phyloP scores from a whole-genome alignment of 768 basidiomycete species.

The Trametes punicea region DNA sequence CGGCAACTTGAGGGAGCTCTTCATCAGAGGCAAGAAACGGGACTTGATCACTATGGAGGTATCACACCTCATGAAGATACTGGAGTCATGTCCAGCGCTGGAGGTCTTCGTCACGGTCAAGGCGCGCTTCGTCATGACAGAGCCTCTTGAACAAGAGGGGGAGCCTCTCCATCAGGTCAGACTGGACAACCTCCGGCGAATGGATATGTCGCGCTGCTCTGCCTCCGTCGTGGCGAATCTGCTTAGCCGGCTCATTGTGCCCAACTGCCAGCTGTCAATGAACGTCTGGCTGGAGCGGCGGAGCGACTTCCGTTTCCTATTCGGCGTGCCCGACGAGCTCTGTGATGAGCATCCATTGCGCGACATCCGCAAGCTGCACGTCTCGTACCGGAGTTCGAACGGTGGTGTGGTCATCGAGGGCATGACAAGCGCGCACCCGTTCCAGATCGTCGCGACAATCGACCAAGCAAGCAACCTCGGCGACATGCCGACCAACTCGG shows the following conservation, averaged over 20 bases:
- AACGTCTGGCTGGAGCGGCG: slow-evolving; percentile 25
- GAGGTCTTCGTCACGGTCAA: slow-evolving; percentile 24
- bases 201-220: slow-evolving; percentile 25
- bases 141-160: slow-evolving; percentile 17
- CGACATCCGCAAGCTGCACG: slow-evolving; percentile 25
- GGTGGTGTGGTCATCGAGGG: slow-evolving; percentile 24
- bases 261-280: slow-evolving; percentile 25
- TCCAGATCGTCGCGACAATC: slow-evolving; percentile 22
- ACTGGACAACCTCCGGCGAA: slow-evolving; percentile 22
- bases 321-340: slow-evolving; percentile 25
- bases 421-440: slow-evolving; percentile 18
- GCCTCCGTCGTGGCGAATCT: slow-evolving; percentile 20
- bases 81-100: slow-evolving; percentile 25
- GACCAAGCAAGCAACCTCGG: slow-evolving; percentile 21
- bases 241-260: slow-evolving; percentile 22
- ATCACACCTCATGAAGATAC: slow-evolving; percentile 24
- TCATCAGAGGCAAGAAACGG: slow-evolving; percentile 27
- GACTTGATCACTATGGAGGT: slow-evolving; percentile 21
- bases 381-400: slow-evolving; percentile 20
- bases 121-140: slow-evolving; percentile 18
- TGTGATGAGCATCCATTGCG: slow-evolving; percentile 20
- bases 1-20: slow-evolving; percentile 20
- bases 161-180: slow-evolving; percentile 15
- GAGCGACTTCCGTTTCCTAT: slow-evolving; percentile 24
- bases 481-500: slow-evolving; percentile 28